Evolutionary conservation across 345 rosid genomes (phyloP), one percentile per base, ranked within the genome.

Genomic region (Nasturtium officinale): DNA sequence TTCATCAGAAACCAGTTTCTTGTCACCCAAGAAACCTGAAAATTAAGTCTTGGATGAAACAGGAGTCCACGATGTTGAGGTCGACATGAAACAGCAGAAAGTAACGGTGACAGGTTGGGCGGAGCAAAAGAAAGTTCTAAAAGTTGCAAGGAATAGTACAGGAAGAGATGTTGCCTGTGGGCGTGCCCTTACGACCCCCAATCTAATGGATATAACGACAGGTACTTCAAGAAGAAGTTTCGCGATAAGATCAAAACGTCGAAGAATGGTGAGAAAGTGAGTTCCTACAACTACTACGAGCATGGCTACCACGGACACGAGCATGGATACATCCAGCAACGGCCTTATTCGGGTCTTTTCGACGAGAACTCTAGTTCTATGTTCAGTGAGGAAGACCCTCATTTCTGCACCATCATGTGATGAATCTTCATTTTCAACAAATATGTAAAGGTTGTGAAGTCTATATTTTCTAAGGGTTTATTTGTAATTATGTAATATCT

Each of bases 21-120:
- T 33, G 60, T 25, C n/a, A 42, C 11, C 16, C 52, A 66, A 74
- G 43, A 74, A 47, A 67, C 52, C 46, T 75, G 33, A n/a, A 35
- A 21, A 28, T 20, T 15, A 55, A 43, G 15, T n/a, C 13, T 53
- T 62, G 71, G 20, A 37, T 28, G 17, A 28, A 63, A 38, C 85
- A 90, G 98, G 96, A 61, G 82, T 92, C 6, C 86, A 88, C 61
- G 80, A 83, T 32, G 65, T 90, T 4, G 90, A 88, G 30, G 73
- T 87, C 67, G 89, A 92, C 79, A 76, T 71, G 69, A 81, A 21
- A 2, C 82, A 70, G 80, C 92, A 92, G 37, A 92, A 87, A 82
- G 96, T 92, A 56, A 90, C 91, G 1, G 93, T 90, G 5, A 84
- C 77, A 73, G 96, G 98, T 12, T 90, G 83, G 81, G 88, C 82